These are phyloP conservation scores for Parasarocladium wereldwijsianum DNA, from an alignment of 2,329 filamentous ascomycete genomes.

Conservation along the genomic window DNA sequence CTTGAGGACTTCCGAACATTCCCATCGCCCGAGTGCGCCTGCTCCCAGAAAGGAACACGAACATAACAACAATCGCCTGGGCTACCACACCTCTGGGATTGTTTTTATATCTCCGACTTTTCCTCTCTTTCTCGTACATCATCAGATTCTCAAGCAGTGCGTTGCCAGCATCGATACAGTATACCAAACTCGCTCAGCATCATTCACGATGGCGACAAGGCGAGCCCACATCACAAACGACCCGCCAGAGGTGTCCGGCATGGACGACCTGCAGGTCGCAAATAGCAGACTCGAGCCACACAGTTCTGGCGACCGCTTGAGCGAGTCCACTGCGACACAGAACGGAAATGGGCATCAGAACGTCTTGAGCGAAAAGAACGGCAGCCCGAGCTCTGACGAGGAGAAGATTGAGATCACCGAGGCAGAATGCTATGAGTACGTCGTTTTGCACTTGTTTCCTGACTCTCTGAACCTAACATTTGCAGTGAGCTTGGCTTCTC, in stretches of 20 bases:
- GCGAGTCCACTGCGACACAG: constrained; percentile 5
- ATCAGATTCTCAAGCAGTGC: no score
- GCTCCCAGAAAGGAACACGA: no score
- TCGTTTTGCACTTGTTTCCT: no score
- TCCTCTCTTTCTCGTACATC: no score
- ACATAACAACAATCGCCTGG: no score
- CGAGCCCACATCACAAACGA: constrained; percentile 19
- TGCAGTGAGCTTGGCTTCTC: constrained; percentile 51
- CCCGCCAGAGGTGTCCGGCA: constrained; percentile 20
- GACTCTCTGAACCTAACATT: no score
- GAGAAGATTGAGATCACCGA: constrained; percentile 33
- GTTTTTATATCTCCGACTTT: no score
- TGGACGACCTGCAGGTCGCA: constrained; percentile 18
- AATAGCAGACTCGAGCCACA: constrained; percentile 21
- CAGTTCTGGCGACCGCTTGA: constrained; percentile 2
- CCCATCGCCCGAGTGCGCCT: no score
- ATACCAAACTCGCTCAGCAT: no score
- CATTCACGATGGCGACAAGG: constrained; percentile 2
- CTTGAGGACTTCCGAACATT: no score
- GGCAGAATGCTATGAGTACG: constrained; percentile 47
- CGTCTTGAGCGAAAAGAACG: constrained; percentile 17
- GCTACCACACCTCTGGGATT: no score
- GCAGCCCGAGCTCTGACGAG: constrained; percentile 11
- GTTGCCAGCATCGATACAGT: no score
- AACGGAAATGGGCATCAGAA: constrained; percentile 17